These are phyloP conservation scores for Sporothrix schenckii DNA, from an alignment of 2,329 filamentous ascomycete genomes.

Conservation along the genomic window DNA sequence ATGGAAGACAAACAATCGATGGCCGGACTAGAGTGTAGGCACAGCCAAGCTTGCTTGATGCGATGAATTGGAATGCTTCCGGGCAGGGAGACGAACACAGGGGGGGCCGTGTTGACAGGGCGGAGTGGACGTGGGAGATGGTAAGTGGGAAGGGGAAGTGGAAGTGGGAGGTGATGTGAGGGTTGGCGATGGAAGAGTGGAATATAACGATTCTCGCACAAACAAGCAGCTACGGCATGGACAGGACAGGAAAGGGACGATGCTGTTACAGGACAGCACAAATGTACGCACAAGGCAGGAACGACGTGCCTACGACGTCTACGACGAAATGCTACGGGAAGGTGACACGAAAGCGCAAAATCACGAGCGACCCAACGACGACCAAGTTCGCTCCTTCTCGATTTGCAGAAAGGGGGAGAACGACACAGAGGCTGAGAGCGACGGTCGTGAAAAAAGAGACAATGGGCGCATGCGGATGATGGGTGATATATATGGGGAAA, in stretches of 20 bases:
- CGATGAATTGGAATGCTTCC: conserved; percentile 18
- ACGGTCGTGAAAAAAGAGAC: conserved; percentile 16
- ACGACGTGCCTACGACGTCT: conserved; percentile 6
- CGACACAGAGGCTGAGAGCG: not conserved
- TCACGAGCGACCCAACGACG: not conserved
- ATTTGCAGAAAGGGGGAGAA: not conserved
- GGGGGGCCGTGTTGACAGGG: not conserved
- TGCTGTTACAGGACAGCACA: not conserved
- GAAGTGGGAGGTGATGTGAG: not conserved
- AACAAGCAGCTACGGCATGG: not conserved
- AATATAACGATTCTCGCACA: not conserved
- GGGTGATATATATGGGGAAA: conserved; percentile 31
- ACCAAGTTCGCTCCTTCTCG: conserved; percentile 9
- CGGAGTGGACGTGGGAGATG: not conserved
- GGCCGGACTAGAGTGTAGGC: not conserved
- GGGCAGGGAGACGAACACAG: conserved; percentile 10
- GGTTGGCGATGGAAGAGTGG: not conserved
- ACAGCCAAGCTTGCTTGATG: not conserved
- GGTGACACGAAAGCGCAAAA: not conserved
- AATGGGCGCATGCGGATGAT: conserved; percentile 25
- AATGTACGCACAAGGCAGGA: conserved; percentile 8
- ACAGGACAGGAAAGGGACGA: not conserved
- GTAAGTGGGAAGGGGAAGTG: not conserved
- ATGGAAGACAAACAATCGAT: not conserved
- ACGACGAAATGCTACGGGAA: not conserved